Conservation (phyloP, 1,284 basidiomycete genomes). For the Abortiporus biennis region DNA sequence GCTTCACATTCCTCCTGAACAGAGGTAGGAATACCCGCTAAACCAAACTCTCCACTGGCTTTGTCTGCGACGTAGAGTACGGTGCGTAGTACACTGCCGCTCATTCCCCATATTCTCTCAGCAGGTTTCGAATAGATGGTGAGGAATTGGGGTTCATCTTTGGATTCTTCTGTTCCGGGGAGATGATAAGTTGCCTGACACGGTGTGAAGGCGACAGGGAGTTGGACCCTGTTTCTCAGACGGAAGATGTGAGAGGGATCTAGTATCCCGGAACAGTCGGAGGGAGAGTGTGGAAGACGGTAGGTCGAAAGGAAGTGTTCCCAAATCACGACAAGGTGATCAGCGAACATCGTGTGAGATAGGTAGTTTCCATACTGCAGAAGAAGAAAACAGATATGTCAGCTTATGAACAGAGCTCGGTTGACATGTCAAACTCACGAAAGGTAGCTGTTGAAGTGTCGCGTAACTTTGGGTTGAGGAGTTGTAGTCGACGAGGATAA, state of each 20-base stretch:
- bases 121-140: slow-evolving; percentile 1
- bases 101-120: not conserved
- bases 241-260: not conserved
- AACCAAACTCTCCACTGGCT: not conserved
- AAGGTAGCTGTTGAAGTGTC: not conserved
- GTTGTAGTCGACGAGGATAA: not conserved
- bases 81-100: not conserved
- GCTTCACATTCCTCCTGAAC: slow-evolving; percentile 4
- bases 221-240: slow-evolving; percentile 1
- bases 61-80: slow-evolving; percentile 1
- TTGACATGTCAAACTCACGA: not conserved
- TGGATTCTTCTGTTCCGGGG: not conserved
- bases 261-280: not conserved
- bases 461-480: not conserved
- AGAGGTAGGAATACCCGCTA: slow-evolving; percentile 3
- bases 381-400: too few species aligned
- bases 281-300: not conserved
- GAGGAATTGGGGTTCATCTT: not conserved
- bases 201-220: not conserved
- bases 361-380: slow-evolving; percentile 5
- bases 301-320: slow-evolving; percentile 3
- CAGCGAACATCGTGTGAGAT: slow-evolving; percentile 1
- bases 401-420: too few species aligned
- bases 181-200: slow-evolving; percentile 3
- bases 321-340: slow-evolving; percentile 6